Evolutionary conservation across 2,329 filamentous ascomycete species (phyloP), one percentile per base, ranked within the genome.

Genomic region (Pseudogymnoascus sp.): DNA sequence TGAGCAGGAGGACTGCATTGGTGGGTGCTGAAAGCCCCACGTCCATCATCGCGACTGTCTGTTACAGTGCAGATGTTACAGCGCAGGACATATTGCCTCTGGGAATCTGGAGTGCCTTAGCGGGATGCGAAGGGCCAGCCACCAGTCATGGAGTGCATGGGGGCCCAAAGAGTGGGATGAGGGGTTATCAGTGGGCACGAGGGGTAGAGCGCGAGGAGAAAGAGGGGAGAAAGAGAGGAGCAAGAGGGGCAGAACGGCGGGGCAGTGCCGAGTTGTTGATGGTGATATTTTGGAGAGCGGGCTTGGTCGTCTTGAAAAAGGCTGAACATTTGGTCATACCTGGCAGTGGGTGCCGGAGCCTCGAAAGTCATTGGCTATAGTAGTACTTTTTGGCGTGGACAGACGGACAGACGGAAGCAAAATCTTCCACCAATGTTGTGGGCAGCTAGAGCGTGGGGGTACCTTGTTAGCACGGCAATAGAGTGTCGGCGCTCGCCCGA

Each of bases 341-440:
- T 35, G n/a, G 15, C 55, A 59, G 31, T 59, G 55, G 36, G 55
- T 59, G 31, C 55, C 55, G 55, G 31, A 59, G 55, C 21, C n/a
- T 39, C 55, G 55, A 35, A 59, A 39, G 55, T 21, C 55, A 35
- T 35, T 39, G 55, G 31, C 18, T 10, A 39, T 12, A 39, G 55
- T 5, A 15, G 31, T 12, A 36, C 2, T 18, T 21, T 37, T 59
- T 58, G 55, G 36, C 55, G 55, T 59, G 3, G 31, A 59, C 12
- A 18, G 18, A 18, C 18, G 18, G 18, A 18, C 10, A 4, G 3
- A 10, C 42, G 42, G 42, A 52, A 52, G 15, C 25, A 59, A 59
- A 39, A 59, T 37, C 13, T 59, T 59, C 55, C 55, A 37, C 55
- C 55, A 59, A 59, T 59, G n/a, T 13, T 21, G 31, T 39, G 55